A percentile compares a stretch with the other conserved stretches of the same genome.
These are phyloP conservation scores for Citrus sinensis DNA, from an alignment of 345 rosid genomes.

Conservation along the genomic window DNA sequence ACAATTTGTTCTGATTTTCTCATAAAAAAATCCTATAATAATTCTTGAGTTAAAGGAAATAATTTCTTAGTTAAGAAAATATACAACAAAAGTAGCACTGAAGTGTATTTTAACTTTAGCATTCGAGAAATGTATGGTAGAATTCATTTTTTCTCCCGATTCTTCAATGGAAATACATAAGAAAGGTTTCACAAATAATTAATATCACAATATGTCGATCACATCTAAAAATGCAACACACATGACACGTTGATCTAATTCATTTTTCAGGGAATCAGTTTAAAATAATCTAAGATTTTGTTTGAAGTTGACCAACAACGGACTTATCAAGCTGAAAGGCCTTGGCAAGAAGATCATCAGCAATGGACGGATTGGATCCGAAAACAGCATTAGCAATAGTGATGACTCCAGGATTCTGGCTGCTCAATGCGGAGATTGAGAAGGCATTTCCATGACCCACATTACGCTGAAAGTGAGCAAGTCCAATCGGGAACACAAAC, in stretches of 20 bases:
- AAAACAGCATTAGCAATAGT: slow-evolving; percentile 21
- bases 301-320: not conserved
- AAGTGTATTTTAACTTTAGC: not conserved
- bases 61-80: too few species aligned
- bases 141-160: too few species aligned
- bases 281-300: not conserved
- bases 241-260: not conserved
- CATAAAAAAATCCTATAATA: too few species aligned
- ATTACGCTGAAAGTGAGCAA: slow-evolving; percentile 23
- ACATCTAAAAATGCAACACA: not conserved
- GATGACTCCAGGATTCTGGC: slow-evolving; percentile 26
- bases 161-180: not conserved
- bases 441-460: slow-evolving; percentile 10
- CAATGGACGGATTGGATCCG: slow-evolving; percentile 20
- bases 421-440: slow-evolving; percentile 14
- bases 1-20: too few species aligned
- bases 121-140: not conserved
- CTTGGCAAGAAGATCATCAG: slow-evolving; percentile 21
- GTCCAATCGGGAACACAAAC: slow-evolving; percentile 26
- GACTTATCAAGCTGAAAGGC: slow-evolving; percentile 27
- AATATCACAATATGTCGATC: not conserved
- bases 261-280: not conserved
- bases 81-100: too few species aligned
- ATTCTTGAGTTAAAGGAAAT: too few species aligned
- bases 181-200: not conserved